These are phyloP conservation scores for Tieghemiomyces parasiticus DNA, from an alignment of 192 early-diverging fungal species.

Conservation along the genomic window DNA sequence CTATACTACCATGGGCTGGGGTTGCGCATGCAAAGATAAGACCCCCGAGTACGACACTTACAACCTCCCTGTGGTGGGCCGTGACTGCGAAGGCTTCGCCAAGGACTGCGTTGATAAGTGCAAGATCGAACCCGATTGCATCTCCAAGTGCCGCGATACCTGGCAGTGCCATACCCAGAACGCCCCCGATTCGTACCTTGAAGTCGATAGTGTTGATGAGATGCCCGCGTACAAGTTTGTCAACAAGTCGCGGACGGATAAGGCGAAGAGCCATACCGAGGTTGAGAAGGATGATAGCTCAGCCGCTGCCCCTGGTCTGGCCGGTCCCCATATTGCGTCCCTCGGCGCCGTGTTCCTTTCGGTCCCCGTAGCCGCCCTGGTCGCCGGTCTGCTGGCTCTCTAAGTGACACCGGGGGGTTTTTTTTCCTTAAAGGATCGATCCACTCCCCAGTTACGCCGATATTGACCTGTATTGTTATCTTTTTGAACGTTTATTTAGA, in stretches of 20 bases:
- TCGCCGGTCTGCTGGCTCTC: background rate
- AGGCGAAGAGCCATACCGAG: background rate
- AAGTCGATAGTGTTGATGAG: conserved; percentile 9
- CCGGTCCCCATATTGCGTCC: background rate
- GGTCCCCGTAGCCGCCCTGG: background rate
- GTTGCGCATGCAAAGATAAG: conserved; percentile 28
- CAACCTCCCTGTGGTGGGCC: conserved; percentile 29
- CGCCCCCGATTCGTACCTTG: conserved; percentile 28
- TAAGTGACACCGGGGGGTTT: too few species aligned
- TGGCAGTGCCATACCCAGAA: conserved; percentile 29
- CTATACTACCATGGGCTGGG: conserved; percentile 34
- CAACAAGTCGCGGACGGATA: background rate
- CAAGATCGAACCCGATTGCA: conserved; percentile 15
- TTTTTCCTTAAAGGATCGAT: too few species aligned
- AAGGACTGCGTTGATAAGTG: conserved; percentile 23
- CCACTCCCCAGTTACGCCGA: too few species aligned
- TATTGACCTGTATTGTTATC: too few species aligned
- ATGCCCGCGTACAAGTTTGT: conserved; percentile 16
- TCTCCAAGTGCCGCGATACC: conserved; percentile 18
- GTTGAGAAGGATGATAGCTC: background rate
- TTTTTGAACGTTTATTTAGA: too few species aligned
- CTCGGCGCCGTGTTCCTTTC: too few species aligned
- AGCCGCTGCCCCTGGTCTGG: background rate
- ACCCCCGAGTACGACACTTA: conserved; percentile 25
- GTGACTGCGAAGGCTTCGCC: conserved; percentile 25